Base-by-base conservation (phyloP, 1,284 basidiomycete species). In the Malassezia equina region DNA sequence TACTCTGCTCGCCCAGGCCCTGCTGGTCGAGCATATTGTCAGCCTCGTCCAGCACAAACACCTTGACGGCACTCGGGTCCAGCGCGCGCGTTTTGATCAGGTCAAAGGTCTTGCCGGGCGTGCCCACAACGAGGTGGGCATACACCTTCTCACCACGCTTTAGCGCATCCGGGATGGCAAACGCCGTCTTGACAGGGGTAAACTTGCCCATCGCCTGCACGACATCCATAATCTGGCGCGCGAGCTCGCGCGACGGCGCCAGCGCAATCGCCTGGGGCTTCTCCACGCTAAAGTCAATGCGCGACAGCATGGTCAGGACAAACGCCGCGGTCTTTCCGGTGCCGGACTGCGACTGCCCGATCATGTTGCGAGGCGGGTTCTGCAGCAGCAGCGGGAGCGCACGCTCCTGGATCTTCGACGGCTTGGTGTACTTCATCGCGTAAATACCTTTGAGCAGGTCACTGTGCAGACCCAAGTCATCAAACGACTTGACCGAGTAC, bases 281-380 rank as follows among this genome's bases (percentile, higher is more conserved):
- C 63, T 86, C 82, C 53, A 85, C 78, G 29, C 81, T 80, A 66
- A 86, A 90, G 76, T 96, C 90, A 55, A 98, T 82, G 31, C 93
- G 84, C 71, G 86, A 90, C 21, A 98, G 82, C 91, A 99, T 98
- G 25, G 91, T 91, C 51, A 99, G 80, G 12, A 91, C 88, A 75
- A 99, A 99, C 2, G 94, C 94, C 6, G 94, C 94, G 3, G 94
- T 98, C 79, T 99, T 99, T 53, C 94, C 94, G 7, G 94, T 99
- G 39, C 94, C 94, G 23, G 94, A 98, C 75, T 99, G 94, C 46
- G 90, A 95, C 78, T 99, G 94, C 9, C 90, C 94, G 75, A 98
- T 98, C 85, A 98, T 93, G 77, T 98, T 98, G 55, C 85, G 85
- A 7, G 91, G 86, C 89, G 93, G 94, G 75, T 94, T 86, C 56